These are phyloP conservation scores for Boechera retrofracta DNA, from an alignment of 345 rosid species.

Conservation along the genomic window DNA sequence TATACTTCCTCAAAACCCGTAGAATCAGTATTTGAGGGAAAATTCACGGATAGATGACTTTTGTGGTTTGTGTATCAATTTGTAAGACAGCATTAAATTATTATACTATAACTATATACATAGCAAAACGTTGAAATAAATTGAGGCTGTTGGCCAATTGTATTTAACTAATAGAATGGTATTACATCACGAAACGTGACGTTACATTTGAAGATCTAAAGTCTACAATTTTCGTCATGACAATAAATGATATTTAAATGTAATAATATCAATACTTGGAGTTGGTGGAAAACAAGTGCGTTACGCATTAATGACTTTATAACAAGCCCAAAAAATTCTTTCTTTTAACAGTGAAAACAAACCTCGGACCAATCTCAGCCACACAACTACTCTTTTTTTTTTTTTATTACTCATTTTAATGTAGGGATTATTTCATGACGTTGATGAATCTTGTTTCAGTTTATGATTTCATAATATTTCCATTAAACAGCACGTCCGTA, in stretches of 20 bases:
- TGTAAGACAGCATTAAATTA: conserved; percentile 7
- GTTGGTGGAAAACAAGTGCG: conserved; percentile 30
- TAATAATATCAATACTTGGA: conserved; percentile 15
- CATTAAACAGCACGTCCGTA: background rate
- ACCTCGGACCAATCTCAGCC: conserved; percentile 35
- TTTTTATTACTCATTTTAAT: background rate
- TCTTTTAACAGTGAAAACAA: conserved; percentile 15
- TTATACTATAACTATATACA: background rate
- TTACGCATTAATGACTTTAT: conserved; percentile 22
- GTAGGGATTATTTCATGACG: background rate
- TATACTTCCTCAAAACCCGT: too few relatives aligned
- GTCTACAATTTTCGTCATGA: conserved; percentile 4
- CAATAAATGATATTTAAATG: background rate
- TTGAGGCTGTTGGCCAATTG: conserved; percentile 7
- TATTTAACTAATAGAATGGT: conserved; percentile 12
- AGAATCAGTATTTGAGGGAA: too few relatives aligned
- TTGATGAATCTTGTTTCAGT: background rate
- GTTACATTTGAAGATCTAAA: conserved; percentile 12
- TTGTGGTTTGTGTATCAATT: conserved; percentile 10
- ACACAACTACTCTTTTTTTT: background rate
- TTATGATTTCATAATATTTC: background rate
- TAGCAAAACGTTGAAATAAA: conserved; percentile 31
- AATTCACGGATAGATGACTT: conserved; percentile 22
- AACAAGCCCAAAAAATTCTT: conserved; percentile 8
- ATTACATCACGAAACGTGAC: conserved; percentile 32